A percentile compares a stretch with the other conserved stretches of the same genome.
Conservation (phyloP, 129 eudicot species). For the Tagetes erecta region DNA sequence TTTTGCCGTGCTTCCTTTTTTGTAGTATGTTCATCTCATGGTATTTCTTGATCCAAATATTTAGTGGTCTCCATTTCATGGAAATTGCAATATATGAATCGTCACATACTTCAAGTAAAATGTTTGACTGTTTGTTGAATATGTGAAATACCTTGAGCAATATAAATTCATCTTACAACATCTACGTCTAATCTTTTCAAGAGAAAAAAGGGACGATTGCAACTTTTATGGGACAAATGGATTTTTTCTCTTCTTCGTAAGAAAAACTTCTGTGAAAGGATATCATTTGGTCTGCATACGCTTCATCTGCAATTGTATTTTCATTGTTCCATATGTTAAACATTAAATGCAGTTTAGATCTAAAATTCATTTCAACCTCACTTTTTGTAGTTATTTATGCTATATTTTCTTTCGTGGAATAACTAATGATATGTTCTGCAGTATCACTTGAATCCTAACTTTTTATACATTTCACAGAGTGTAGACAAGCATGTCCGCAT, state of each 20-base stretch:
- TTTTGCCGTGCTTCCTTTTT: background rate
- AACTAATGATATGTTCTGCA: conserved; percentile 1
- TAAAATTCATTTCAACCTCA: background rate
- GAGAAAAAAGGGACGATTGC: background rate
- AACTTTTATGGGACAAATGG: background rate
- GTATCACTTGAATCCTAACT: conserved; percentile 18
- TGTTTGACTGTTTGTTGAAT: background rate
- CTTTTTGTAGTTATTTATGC: background rate
- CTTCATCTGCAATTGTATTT: background rate
- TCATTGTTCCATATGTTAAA: background rate
- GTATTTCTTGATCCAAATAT: background rate
- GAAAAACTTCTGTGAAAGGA: background rate
- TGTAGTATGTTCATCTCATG: background rate
- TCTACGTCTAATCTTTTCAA: background rate
- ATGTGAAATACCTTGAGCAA: conserved; percentile 1
- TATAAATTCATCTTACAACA: background rate
- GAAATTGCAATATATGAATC: background rate
- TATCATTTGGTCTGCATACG: background rate
- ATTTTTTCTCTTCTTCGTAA: background rate
- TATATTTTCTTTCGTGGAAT: background rate
- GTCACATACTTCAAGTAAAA: background rate
- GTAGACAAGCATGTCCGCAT: conserved; percentile 15
- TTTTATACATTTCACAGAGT: conserved; percentile 20
- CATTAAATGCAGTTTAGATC: background rate
- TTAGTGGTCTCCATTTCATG: background rate